phyloP scores from a whole-genome alignment of 306 rosid genomes.

The Biancaea sappan region DNA sequence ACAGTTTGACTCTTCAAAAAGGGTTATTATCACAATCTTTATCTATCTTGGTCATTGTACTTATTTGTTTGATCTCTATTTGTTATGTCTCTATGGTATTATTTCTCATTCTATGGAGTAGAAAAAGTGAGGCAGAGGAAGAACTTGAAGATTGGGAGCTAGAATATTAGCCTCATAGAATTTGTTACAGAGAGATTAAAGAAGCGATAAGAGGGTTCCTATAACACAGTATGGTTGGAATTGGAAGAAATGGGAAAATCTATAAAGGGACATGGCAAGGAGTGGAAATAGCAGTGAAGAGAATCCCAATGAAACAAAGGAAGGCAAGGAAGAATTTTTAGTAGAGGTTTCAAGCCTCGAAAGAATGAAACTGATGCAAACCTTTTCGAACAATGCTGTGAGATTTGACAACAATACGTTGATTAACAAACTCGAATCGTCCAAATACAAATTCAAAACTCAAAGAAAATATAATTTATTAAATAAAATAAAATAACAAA shows the following conservation, averaged over 20 bases:
- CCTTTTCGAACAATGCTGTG: too few relatives aligned
- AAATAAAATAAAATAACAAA: too few relatives aligned
- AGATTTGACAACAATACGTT: too few relatives aligned
- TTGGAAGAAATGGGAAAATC: constrained; percentile 61
- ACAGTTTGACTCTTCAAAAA: constrained; percentile 46
- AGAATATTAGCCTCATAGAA: constrained; percentile 73
- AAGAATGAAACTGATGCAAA: constrained; percentile 63
- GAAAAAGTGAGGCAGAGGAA: constrained; percentile 27
- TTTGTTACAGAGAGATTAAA: constrained; percentile 51
- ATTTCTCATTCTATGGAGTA: constrained; percentile 4
- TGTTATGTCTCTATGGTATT: constrained; percentile 27
- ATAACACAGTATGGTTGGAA: constrained; percentile 52
- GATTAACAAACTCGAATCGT: too few relatives aligned
- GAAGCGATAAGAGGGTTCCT: constrained; percentile 59
- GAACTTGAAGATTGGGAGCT: constrained; percentile 66
- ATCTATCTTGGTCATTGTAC: constrained; percentile 27
- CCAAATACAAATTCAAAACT: too few relatives aligned
- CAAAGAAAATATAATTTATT: too few relatives aligned
- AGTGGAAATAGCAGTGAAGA: constrained; percentile 62
- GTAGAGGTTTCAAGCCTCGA: constrained; percentile 75
- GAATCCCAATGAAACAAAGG: constrained; percentile 48
- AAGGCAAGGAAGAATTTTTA: constrained; percentile 68
- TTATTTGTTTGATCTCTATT: constrained; percentile 34
- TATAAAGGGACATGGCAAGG: constrained; percentile 61
- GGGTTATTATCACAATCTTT: constrained; percentile 37